Conservation (phyloP, 176 grass and related monocot species). For the Avena atlantica region DNA sequence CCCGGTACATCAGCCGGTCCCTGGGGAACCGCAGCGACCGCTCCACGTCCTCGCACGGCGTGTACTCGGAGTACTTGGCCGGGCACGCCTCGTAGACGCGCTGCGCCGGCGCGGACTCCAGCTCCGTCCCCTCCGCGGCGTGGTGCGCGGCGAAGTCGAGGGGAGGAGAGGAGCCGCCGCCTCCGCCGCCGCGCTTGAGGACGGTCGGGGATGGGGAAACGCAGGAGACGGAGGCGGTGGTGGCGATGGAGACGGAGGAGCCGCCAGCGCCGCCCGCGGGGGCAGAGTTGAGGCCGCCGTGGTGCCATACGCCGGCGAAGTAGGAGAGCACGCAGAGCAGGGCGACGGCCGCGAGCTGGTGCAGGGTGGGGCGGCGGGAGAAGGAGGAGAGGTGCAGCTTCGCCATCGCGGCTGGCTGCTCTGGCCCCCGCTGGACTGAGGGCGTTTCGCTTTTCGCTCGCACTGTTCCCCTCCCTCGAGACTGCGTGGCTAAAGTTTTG, state of each 20-base stretch:
- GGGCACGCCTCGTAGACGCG: slow-evolving; percentile 58
- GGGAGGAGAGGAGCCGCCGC: not conserved
- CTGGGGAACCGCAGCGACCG: slow-evolving; percentile 74
- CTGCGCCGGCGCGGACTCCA: not conserved
- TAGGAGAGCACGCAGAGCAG: slow-evolving; percentile 85
- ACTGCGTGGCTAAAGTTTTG: slow-evolving; percentile 16
- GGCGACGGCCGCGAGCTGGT: slow-evolving; percentile 59
- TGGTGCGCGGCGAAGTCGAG: slow-evolving; percentile 87
- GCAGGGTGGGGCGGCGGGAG: slow-evolving; percentile 47
- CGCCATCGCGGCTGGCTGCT: slow-evolving; percentile 41
- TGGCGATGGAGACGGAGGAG: slow-evolving; percentile 52
- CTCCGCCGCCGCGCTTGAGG: not conserved
- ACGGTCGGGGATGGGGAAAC: slow-evolving; percentile 27
- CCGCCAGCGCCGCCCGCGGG: not conserved
- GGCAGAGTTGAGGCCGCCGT: slow-evolving; percentile 47
- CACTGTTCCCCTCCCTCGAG: not conserved
- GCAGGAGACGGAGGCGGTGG: slow-evolving; percentile 50
- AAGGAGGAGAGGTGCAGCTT: slow-evolving; percentile 53
- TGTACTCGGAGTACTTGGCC: slow-evolving; percentile 84
- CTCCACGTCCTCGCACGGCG: slow-evolving; percentile 87
- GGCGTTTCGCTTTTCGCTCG: not conserved
- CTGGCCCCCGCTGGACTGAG: not conserved
- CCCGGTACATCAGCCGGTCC: slow-evolving; percentile 79
- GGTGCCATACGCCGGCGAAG: slow-evolving; percentile 85
- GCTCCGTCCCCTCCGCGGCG: slow-evolving; percentile 51